Evolutionary conservation across 306 rosid genomes (phyloP), one percentile per base, ranked within the genome.

Genomic region (Castanospermum australe): DNA sequence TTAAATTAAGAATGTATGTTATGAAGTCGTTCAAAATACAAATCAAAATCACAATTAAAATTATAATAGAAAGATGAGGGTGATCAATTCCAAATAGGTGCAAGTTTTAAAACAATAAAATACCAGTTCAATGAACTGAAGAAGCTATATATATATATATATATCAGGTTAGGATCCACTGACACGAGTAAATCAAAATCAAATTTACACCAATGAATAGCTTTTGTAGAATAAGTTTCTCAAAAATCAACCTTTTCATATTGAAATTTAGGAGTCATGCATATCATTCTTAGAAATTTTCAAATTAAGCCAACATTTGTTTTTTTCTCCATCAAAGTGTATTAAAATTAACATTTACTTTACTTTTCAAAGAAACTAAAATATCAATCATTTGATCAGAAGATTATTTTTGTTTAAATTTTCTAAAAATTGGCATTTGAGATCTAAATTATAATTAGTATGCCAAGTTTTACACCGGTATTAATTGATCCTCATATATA

Each of bases 1-100:
- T 45, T 54, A 48, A 65, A 45, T 45, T 32, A 55, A 78, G 59
- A 62, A 77, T n/a, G 54, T 22, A 32, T 45, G 48, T 44, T 28
- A 12, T 13, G 44, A 60, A 4, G 69, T 64, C 13, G 50, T 64
- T 83, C 73, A 52, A 44, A 44, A 20, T 18, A 48, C 54, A 38
- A 48, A 67, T 70, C 65, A 61, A 38, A 67, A 68, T 56, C 57
- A 77, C 59, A 84, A 18, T 28, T 20, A 66, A 20, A 65, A 33
- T 38, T 38, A 14, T 2, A 69, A 56, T 11, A 75, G 64, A 69
- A 54, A 39, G 15, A 35, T 28, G 8, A 28, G n/a, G 20, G 14
- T 9, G 60, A 6, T 33, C 18, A 65, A 66, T 57, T 51, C 60
- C 84, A 52, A 41, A 15, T 32, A 71, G 44, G 42, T 69, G 71